Evolutionary conservation across 306 rosid species (phyloP).

Genomic region (Cucurbita argyrosperma): DNA sequence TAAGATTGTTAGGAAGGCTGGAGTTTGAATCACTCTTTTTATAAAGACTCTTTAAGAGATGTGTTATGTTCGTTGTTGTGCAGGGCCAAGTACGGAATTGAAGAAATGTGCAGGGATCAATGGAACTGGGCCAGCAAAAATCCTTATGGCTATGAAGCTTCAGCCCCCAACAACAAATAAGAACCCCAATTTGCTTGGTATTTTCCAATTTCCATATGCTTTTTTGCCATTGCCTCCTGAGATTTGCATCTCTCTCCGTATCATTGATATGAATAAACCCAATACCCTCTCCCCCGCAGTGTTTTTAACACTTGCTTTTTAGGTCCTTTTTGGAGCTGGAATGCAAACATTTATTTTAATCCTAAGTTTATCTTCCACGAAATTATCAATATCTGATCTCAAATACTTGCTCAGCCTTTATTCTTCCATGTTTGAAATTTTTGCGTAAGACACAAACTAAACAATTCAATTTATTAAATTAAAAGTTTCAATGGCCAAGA

Average conservation of each 20-base stretch:
- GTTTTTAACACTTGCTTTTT: background rate
- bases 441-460: no score
- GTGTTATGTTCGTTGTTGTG: background rate
- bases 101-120: constrained; percentile 96
- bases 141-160: constrained; percentile 70
- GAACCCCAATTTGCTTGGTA: background rate
- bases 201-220: background rate
- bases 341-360: background rate
- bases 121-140: constrained; percentile 99
- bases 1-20: constrained; percentile 22
- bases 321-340: background rate
- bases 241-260: background rate
- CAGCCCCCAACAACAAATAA: constrained; percentile 21
- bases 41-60: background rate
- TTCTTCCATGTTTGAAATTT: no score
- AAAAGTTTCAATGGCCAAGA: no score
- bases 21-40: background rate
- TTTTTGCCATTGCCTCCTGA: background rate
- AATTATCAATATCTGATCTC: background rate
- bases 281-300: background rate
- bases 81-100: constrained; percentile 80
- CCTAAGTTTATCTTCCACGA: background rate
- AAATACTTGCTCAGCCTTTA: no score
- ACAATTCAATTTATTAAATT: no score
- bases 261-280: background rate